Evolutionary conservation across 192 early-diverging fungal species (phyloP).

Genomic region (Powellomyces hirtus): DNA sequence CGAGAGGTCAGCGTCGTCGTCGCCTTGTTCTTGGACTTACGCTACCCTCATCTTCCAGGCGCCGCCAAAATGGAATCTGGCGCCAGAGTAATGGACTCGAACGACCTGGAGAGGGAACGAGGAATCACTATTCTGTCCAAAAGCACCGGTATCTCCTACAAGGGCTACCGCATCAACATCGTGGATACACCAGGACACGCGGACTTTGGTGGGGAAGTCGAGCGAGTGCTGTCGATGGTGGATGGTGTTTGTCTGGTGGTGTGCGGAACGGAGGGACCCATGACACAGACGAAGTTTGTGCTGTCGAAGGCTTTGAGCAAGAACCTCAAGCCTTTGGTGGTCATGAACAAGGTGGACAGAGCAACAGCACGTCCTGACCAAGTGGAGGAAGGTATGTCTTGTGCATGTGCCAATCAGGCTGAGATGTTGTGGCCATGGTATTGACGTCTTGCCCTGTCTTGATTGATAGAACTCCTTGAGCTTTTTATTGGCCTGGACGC

Average conservation of each 20-base stretch:
- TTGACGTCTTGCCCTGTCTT: background rate
- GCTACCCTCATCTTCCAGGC: slow-evolving; percentile 26
- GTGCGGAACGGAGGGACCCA: slow-evolving; percentile 80
- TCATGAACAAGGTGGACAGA: slow-evolving; percentile 84
- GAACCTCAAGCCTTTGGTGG: slow-evolving; percentile 72
- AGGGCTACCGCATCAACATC: slow-evolving; percentile 79
- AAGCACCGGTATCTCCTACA: slow-evolving; percentile 72
- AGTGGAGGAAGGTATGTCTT: slow-evolving; percentile 60
- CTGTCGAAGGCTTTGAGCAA: slow-evolving; percentile 72
- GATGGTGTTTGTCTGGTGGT: slow-evolving; percentile 86
- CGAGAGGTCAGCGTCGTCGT: too few relatives aligned
- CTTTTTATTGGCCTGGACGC: slow-evolving; percentile 78
- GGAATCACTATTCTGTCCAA: slow-evolving; percentile 90
- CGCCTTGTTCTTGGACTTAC: too few relatives aligned
- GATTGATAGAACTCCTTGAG: slow-evolving; percentile 74
- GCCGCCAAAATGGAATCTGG: slow-evolving; percentile 48
- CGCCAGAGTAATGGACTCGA: slow-evolving; percentile 80
- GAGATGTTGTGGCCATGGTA: background rate
- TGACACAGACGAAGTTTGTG: slow-evolving; percentile 89
- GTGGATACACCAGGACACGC: slow-evolving; percentile 77
- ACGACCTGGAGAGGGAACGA: slow-evolving; percentile 77
- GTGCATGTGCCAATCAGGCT: background rate
- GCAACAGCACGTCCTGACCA: slow-evolving; percentile 71
- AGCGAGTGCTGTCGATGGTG: slow-evolving; percentile 86
- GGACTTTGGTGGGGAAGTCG: slow-evolving; percentile 61